phyloP scores from a whole-genome alignment of 2,329 filamentous ascomycete genomes.

The Aspergillus luchuensis region DNA sequence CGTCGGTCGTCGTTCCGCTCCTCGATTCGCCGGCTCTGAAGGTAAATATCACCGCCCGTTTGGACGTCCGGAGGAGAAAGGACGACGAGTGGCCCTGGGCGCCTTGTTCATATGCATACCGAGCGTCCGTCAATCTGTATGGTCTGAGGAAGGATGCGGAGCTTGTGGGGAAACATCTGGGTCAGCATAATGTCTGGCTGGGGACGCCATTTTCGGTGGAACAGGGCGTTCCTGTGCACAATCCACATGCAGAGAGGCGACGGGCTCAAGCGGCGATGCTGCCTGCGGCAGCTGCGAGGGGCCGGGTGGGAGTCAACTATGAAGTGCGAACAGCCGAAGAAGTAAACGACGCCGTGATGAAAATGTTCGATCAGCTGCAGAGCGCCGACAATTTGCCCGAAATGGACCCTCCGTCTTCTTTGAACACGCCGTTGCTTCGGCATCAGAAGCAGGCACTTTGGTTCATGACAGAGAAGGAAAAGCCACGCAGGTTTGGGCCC shows the following conservation, averaged over 20 bases:
- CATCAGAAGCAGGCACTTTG: constrained; percentile 90
- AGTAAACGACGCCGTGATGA: constrained; percentile 78
- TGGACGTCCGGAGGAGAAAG: constrained; percentile 66
- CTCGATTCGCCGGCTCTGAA: constrained; percentile 67
- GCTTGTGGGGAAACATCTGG: constrained; percentile 68
- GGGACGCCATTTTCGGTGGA: constrained; percentile 67
- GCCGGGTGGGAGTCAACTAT: constrained; percentile 33
- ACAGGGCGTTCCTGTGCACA: constrained; percentile 69
- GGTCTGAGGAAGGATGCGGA: constrained; percentile 68
- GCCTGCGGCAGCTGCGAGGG: constrained; percentile 26
- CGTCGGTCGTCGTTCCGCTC: constrained; percentile 69
- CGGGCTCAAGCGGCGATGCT: constrained; percentile 38
- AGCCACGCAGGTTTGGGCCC: constrained; percentile 60
- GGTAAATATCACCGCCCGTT: constrained; percentile 71
- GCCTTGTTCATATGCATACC: constrained; percentile 61
- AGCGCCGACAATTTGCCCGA: constrained; percentile 74
- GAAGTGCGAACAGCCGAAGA: constrained; percentile 75
- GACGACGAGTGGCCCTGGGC: constrained; percentile 66
- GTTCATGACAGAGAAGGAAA: constrained; percentile 82
- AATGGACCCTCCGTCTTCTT: constrained; percentile 63
- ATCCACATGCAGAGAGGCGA: constrained; percentile 68
- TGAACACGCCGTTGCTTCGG: constrained; percentile 70
- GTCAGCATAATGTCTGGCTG: constrained; percentile 67
- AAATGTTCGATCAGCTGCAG: constrained; percentile 82
- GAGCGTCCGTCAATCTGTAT: constrained; percentile 75